phyloP scores from a whole-genome alignment of 1,284 basidiomycete genomes.

The Leccinum variabile region DNA sequence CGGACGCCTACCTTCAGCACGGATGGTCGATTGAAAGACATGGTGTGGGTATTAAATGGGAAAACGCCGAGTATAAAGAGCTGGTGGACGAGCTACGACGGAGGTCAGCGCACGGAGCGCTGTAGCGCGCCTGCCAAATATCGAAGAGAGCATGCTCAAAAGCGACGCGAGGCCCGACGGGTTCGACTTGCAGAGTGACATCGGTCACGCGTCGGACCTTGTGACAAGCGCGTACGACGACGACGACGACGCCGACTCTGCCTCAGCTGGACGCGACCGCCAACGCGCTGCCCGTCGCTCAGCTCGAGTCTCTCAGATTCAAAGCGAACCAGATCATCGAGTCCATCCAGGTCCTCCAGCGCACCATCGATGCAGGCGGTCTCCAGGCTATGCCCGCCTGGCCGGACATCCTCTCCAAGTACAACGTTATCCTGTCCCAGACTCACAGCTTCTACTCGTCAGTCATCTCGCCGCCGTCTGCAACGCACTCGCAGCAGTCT shows the following conservation, averaged over 20 bases:
- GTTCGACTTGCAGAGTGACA: background rate
- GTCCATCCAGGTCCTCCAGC: slow-evolving; percentile 62
- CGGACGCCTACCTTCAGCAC: too few relatives aligned
- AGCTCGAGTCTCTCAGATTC: slow-evolving; percentile 72
- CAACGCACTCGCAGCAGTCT: slow-evolving; percentile 21
- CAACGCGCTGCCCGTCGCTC: slow-evolving; percentile 44
- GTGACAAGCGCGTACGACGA: slow-evolving; percentile 12
- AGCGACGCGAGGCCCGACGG: slow-evolving; percentile 1
- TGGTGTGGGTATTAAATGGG: too few relatives aligned
- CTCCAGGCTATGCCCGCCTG: slow-evolving; percentile 63
- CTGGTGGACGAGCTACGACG: slow-evolving; percentile 5
- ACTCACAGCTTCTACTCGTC: slow-evolving; percentile 70
- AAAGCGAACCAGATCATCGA: slow-evolving; percentile 75
- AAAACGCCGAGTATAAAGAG: background rate
- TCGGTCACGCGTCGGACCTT: slow-evolving; percentile 20
- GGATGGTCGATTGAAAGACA: too few relatives aligned
- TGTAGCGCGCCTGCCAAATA: slow-evolving; percentile 1
- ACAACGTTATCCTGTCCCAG: slow-evolving; percentile 77
- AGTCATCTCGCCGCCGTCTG: slow-evolving; percentile 44
- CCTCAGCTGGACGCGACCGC: slow-evolving; percentile 22
- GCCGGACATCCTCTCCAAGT: slow-evolving; percentile 81
- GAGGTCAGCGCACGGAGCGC: background rate
- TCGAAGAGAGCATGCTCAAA: slow-evolving; percentile 13
- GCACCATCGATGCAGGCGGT: slow-evolving; percentile 59
- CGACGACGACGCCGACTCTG: background rate